These are phyloP conservation scores for Amanita rimosa DNA, from an alignment of 768 basidiomycete species.

Conservation along the genomic window DNA sequence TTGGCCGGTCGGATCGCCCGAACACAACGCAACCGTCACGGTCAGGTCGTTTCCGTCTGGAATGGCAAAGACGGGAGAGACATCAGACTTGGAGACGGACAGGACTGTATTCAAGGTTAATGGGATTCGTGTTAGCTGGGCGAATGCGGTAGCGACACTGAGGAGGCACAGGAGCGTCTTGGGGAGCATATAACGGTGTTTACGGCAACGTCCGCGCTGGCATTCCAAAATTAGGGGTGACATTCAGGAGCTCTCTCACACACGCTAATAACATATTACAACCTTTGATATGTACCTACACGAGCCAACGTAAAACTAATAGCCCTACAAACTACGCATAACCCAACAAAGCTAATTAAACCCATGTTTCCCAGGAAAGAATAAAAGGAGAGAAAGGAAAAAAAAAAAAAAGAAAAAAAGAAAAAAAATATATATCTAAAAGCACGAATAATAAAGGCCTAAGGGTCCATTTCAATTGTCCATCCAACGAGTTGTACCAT, in stretches of 20 bases:
- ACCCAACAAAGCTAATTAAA: constrained; percentile 3
- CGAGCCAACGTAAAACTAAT: neutral
- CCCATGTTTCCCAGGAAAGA: neutral
- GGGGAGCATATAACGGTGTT: too few relatives aligned
- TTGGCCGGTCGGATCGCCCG: constrained; percentile 20
- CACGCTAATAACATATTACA: neutral
- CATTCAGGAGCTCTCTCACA: neutral
- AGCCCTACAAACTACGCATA: neutral
- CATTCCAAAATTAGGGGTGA: too few relatives aligned
- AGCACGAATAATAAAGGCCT: too few relatives aligned
- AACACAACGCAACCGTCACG: constrained; percentile 41
- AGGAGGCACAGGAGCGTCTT: constrained; percentile 24
- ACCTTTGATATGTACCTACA: constrained; percentile 5
- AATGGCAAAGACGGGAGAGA: constrained; percentile 26
- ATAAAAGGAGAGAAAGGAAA: neutral
- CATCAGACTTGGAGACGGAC: constrained; percentile 18
- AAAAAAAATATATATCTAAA: too few relatives aligned
- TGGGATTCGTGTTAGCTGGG: constrained; percentile 17
- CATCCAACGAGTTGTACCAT: constrained; percentile 30
- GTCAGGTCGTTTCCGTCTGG: constrained; percentile 27
- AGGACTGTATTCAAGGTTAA: constrained; percentile 26
- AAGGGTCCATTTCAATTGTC: neutral
- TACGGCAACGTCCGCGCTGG: too few relatives aligned
- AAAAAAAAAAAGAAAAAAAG: too few relatives aligned
- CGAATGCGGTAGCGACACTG: constrained; percentile 16